A percentile compares a stretch with the other conserved stretches of the same genome.
These are phyloP conservation scores for Pterocarpus santalinus DNA, from an alignment of 306 rosid species.

Conservation along the genomic window DNA sequence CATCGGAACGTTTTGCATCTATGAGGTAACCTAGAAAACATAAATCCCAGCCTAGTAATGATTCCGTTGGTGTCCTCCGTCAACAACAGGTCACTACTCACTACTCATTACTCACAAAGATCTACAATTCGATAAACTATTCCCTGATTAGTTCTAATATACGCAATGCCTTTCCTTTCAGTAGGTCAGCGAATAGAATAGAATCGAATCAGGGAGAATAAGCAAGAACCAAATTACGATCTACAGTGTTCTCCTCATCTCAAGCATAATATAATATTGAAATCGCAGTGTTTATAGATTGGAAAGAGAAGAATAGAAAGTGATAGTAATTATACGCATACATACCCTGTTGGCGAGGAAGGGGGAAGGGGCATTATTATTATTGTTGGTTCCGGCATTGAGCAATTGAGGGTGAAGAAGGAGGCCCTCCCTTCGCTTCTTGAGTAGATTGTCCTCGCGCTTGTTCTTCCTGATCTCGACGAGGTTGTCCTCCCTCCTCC, in stretches of 20 bases:
- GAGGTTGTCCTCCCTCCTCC: conserved; percentile 71
- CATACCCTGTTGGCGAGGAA: neutral
- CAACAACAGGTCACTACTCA: neutral
- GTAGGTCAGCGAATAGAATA: neutral
- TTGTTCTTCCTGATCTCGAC: conserved; percentile 77
- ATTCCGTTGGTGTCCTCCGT: neutral
- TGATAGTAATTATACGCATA: neutral
- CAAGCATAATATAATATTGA: neutral
- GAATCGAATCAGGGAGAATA: neutral
- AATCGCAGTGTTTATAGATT: no score
- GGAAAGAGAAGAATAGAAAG: no score
- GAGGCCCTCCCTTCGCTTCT: conserved; percentile 72
- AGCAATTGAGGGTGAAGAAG: conserved; percentile 48
- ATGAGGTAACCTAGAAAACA: neutral
- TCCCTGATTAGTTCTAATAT: neutral
- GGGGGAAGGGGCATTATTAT: conserved; percentile 26
- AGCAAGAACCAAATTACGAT: neutral
- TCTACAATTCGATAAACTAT: neutral
- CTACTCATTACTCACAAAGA: neutral
- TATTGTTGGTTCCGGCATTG: neutral
- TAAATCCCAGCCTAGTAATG: neutral
- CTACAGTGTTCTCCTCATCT: neutral
- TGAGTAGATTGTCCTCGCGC: conserved; percentile 65
- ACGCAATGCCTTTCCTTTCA: neutral
- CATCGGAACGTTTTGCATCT: neutral